phyloP scores from a whole-genome alignment of 805 yeast species.

The Barnettozyma sucrosica region DNA sequence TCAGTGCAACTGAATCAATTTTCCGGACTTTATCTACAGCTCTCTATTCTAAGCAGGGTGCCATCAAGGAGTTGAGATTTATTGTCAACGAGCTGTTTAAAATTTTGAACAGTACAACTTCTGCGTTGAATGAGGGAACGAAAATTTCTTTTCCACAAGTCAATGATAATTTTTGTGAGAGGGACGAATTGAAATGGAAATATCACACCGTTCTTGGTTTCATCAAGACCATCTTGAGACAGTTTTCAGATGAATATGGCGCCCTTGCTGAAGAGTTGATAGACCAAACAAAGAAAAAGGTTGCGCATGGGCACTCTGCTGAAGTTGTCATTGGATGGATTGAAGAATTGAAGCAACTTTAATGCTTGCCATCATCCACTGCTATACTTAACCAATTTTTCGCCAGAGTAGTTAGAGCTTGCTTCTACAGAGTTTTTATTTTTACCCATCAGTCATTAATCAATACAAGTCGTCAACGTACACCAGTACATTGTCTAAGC shows the following conservation, averaged over 20 bases:
- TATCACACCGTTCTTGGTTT: constrained; percentile 33
- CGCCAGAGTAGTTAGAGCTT: neutral
- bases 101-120: constrained; percentile 19
- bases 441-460: neutral
- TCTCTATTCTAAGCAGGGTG: constrained; percentile 18
- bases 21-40: constrained; percentile 31
- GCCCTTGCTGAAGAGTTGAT: constrained; percentile 28
- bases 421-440: neutral
- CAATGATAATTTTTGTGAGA: constrained; percentile 26
- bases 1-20: constrained; percentile 40
- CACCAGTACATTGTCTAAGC: constrained; percentile 1
- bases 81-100: constrained; percentile 25
- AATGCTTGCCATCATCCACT: neutral
- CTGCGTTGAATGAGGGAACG: constrained; percentile 16
- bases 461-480: neutral
- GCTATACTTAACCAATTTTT: neutral
- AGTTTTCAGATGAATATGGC: constrained; percentile 39
- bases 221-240: constrained; percentile 35
- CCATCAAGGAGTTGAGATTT: constrained; percentile 23
- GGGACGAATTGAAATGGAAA: constrained; percentile 37
- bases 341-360: constrained; percentile 26
- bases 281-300: constrained; percentile 28
- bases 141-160: constrained; percentile 25
- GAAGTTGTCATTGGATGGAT: constrained; percentile 28
- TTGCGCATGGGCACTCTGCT: constrained; percentile 30